Evolutionary conservation across 192 early-diverging fungal genomes (phyloP), one percentile per base, ranked within the genome.

Genomic region (Kappamyces sp.): DNA sequence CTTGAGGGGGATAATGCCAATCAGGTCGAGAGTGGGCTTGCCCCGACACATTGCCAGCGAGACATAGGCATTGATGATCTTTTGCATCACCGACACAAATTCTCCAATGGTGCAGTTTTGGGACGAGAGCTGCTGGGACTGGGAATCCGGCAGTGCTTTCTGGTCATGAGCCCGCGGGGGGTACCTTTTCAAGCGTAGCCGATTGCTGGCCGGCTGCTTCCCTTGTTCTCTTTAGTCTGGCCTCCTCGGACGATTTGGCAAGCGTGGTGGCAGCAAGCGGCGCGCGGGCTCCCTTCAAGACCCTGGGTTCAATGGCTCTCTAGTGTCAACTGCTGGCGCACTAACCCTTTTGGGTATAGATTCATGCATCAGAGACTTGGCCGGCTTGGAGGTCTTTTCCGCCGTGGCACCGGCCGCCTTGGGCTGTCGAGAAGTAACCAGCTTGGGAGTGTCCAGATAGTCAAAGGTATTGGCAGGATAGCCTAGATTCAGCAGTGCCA

Each of bases 301-400:
- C 22, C 0, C 22, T 22, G 22, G 22, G 22, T 22, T 22, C 22
- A 22, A 22, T 22, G 22, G 22, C 22, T 22, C 22, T 22, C 22
- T 22, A 36, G 51, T 54, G 14, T 59, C 46, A 49, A 50, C 59
- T 11, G 69, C 63, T 47, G 62, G 33, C 35, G 57, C 15, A 39
- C 48, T 15, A 22, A 52, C 5, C 35, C 14, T 12, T 45, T 15
- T 41, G 54, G 31, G 11, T 9, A 15, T 15, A 59, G 12, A 41
- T 58, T 47, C 0, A 11, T 30, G 39, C 57, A 54, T 64, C 14
- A 9, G 9, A 43, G 42, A 43, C 42, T 43, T 43, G 42, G 9
- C 9, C 14, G 9, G 8, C 9, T 43, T 11, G 9, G 42, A 9
- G 42, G 8, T 9, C 42, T 9, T 43, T 43, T 43, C 42, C 42